These are phyloP conservation scores for Trichoderma sp. DNA, from an alignment of 2,329 filamentous ascomycete species.

Conservation along the genomic window DNA sequence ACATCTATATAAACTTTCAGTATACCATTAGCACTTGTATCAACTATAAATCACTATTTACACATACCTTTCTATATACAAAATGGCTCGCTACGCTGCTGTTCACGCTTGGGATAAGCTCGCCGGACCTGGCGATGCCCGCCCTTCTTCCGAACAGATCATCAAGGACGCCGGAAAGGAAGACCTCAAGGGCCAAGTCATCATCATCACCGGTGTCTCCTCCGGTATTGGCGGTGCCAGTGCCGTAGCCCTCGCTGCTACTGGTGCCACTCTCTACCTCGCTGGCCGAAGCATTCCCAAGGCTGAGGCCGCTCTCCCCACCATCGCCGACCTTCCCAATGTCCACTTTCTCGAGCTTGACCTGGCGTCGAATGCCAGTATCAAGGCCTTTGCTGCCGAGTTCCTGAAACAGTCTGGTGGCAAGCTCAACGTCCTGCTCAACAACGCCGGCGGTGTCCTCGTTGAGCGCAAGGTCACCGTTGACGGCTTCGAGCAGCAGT, in stretches of 20 bases:
- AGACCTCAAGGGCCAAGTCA: slow-evolving; percentile 39
- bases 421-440: slow-evolving; percentile 28
- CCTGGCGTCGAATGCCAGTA: slow-evolving; percentile 28
- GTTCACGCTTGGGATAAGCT: slow-evolving; percentile 38
- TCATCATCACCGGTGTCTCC: slow-evolving; percentile 46
- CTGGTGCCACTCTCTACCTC: slow-evolving; percentile 31
- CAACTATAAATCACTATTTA: not conserved
- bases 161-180: slow-evolving; percentile 38
- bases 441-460: slow-evolving; percentile 28
- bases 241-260: slow-evolving; percentile 43
- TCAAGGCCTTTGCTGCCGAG: slow-evolving; percentile 27
- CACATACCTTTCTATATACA: not conserved
- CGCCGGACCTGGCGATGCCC: slow-evolving; percentile 38
- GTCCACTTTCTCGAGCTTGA: slow-evolving; percentile 28
- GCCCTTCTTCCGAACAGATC: slow-evolving; percentile 42
- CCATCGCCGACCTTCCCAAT: slow-evolving; percentile 20
- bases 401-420: slow-evolving; percentile 23
- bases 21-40: not conserved
- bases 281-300: slow-evolving; percentile 27
- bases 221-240: slow-evolving; percentile 47
- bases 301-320: slow-evolving; percentile 18
- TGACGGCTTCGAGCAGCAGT: slow-evolving; percentile 41
- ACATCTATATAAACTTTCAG: not conserved
- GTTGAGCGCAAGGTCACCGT: slow-evolving; percentile 22
- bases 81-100: slow-evolving; percentile 24